Conservation (phyloP, 2,329 filamentous ascomycete genomes). For the Verticillium nubilum region DNA sequence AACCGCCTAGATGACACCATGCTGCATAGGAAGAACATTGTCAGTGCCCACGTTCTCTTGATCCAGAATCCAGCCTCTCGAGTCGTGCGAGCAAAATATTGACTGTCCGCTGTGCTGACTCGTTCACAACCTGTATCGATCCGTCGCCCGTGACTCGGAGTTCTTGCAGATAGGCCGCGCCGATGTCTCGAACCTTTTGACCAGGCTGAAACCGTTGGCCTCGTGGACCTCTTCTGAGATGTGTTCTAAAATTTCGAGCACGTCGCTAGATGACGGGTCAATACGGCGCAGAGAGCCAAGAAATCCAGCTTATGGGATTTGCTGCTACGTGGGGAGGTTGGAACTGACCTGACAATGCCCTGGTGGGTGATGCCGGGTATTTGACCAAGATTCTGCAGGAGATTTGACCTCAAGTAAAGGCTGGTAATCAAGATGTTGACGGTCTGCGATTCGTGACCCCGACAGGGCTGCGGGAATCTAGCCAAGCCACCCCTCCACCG, state of each 20-base stretch:
- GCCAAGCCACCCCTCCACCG: constrained; percentile 29
- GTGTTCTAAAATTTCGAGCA: constrained; percentile 28
- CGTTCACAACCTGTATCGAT: not conserved
- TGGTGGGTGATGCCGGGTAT: constrained; percentile 17
- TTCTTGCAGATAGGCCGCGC: constrained; percentile 25
- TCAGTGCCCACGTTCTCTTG: not conserved
- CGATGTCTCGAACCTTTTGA: constrained; percentile 31
- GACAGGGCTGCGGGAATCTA: constrained; percentile 18
- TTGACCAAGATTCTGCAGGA: constrained; percentile 25
- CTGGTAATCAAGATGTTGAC: constrained; percentile 31
- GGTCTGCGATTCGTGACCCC: constrained; percentile 28
- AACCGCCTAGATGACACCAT: too few species aligned
- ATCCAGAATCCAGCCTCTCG: not conserved
- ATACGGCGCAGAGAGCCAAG: not conserved
- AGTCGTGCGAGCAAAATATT: not conserved
- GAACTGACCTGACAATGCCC: constrained; percentile 18
- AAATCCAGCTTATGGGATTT: not conserved
- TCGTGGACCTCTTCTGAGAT: constrained; percentile 25
- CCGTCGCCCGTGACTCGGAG: constrained; percentile 1
- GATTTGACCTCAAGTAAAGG: constrained; percentile 28
- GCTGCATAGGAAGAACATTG: too few species aligned
- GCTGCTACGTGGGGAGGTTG: not conserved
- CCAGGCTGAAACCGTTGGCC: constrained; percentile 23
- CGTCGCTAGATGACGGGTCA: constrained; percentile 14
- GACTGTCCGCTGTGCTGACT: not conserved